phyloP scores from a whole-genome alignment of 2,329 filamentous ascomycete genomes.

The Cadophora sp. region DNA sequence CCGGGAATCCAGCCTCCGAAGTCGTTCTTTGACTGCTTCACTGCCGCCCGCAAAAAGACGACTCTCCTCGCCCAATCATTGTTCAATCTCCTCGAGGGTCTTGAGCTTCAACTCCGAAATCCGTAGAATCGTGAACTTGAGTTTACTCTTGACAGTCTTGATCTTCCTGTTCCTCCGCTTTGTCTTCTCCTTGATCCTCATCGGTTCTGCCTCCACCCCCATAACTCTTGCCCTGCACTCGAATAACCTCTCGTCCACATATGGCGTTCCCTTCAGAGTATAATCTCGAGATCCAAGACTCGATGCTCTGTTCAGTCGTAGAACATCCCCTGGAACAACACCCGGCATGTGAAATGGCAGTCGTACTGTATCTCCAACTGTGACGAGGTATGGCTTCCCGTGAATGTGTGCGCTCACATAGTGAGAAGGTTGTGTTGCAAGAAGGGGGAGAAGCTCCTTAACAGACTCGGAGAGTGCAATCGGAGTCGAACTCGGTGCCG shows the following conservation, averaged over 20 bases:
- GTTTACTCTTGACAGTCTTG: conserved; percentile 86
- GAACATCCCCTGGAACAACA: conserved; percentile 79
- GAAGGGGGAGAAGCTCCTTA: conserved; percentile 69
- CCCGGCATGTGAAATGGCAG: conserved; percentile 82
- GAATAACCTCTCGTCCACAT: conserved; percentile 83
- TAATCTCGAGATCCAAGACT: conserved; percentile 87
- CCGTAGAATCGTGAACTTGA: conserved; percentile 83
- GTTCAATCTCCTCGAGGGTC: conserved; percentile 50
- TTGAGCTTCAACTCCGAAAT: conserved; percentile 76
- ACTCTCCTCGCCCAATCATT: conserved; percentile 13
- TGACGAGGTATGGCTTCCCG: conserved; percentile 80
- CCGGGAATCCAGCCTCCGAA: neutral
- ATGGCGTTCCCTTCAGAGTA: conserved; percentile 83
- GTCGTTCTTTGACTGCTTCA: neutral
- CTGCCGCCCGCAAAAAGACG: neutral
- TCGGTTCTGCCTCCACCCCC: conserved; percentile 81
- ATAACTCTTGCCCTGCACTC: conserved; percentile 86
- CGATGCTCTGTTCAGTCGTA: conserved; percentile 86
- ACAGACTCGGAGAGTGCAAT: conserved; percentile 60
- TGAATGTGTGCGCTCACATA: conserved; percentile 85
- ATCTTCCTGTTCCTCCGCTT: conserved; percentile 78
- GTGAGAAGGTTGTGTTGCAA: conserved; percentile 75
- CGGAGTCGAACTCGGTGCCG: conserved; percentile 38
- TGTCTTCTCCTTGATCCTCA: conserved; percentile 80
- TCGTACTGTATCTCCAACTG: conserved; percentile 75